Conservation (phyloP, 2,329 filamentous ascomycete species). For the Curvularia verruculosa region DNA sequence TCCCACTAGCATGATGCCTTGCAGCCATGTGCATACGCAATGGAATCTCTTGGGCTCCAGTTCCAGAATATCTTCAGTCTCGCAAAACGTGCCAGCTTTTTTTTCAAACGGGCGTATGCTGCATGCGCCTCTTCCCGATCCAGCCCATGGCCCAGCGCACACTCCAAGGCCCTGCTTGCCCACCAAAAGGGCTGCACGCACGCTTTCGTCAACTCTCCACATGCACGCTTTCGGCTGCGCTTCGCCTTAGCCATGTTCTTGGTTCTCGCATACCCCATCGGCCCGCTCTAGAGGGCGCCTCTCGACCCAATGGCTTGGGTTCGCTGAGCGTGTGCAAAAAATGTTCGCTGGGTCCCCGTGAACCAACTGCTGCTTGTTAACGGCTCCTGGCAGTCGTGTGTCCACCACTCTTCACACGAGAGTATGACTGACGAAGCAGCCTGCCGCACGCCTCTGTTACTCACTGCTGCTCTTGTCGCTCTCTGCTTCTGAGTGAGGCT, state of each 20-base stretch:
- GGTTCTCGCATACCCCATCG: conserved; percentile 10
- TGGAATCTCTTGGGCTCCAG: conserved; percentile 8
- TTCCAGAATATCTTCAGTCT: conserved; percentile 9
- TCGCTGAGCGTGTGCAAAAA: conserved; percentile 13
- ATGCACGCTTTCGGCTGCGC: conserved; percentile 4
- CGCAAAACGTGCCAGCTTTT: conserved; percentile 6
- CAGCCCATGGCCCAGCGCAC: neutral
- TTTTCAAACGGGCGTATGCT: conserved; percentile 5
- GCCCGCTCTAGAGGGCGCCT: conserved; percentile 14
- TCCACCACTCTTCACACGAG: conserved; percentile 17
- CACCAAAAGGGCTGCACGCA: conserved; percentile 1
- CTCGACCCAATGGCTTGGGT: conserved; percentile 12
- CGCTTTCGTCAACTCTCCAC: conserved; percentile 8
- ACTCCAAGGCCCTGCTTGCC: conserved; percentile 1
- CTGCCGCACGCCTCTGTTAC: conserved; percentile 23
- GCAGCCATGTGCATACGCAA: conserved; percentile 15
- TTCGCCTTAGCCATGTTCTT: conserved; percentile 8
- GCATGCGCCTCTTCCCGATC: conserved; percentile 9
- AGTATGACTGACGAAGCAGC: conserved; percentile 30
- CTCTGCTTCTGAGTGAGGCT: conserved; percentile 12
- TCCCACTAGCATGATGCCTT: conserved; percentile 18
- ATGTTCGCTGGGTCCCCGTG: neutral
- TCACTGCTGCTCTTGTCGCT: conserved; percentile 12
- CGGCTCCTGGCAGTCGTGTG: conserved; percentile 25
- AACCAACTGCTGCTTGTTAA: conserved; percentile 3